Conservation (phyloP, 2,329 filamentous ascomycete genomes). For the Bretziella fagacearum region DNA sequence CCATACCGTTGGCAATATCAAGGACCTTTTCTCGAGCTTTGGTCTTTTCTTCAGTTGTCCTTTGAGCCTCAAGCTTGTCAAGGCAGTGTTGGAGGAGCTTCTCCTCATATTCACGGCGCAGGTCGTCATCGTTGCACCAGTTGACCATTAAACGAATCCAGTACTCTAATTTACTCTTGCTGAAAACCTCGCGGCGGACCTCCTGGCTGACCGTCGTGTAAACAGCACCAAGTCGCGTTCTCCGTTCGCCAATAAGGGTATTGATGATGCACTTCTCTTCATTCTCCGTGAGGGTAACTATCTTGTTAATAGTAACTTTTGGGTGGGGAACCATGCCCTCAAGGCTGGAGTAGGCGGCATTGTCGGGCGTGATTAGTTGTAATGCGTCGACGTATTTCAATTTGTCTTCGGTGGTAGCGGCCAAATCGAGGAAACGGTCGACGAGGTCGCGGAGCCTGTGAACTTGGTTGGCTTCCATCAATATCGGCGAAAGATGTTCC, state of each 20-base stretch:
- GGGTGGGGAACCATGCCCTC: constrained; percentile 74
- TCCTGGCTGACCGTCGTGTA: constrained; percentile 70
- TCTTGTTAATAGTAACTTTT: constrained; percentile 59
- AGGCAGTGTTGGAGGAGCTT: constrained; percentile 70
- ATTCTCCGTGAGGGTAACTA: constrained; percentile 67
- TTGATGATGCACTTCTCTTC: constrained; percentile 86
- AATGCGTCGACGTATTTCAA: constrained; percentile 62
- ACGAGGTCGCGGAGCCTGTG: constrained; percentile 50
- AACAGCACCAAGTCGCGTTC: constrained; percentile 71
- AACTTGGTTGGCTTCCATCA: constrained; percentile 46
- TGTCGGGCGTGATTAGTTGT: constrained; percentile 59
- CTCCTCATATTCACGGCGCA: constrained; percentile 73
- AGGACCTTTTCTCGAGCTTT: constrained; percentile 55
- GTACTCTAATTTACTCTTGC: constrained; percentile 57
- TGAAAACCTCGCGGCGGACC: constrained; percentile 72
- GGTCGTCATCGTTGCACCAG: constrained; percentile 76
- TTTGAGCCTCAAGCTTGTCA: constrained; percentile 55
- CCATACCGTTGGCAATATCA: constrained; percentile 75
- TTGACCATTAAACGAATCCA: constrained; percentile 73
- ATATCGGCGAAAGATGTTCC: constrained; percentile 57
- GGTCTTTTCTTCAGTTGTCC: constrained; percentile 45
- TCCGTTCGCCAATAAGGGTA: constrained; percentile 70
- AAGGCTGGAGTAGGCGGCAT: constrained; percentile 62
- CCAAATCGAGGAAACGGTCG: constrained; percentile 63
- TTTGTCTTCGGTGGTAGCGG: constrained; percentile 53